Evolutionary conservation across 495 filamentous ascomycete species (phyloP), one percentile per base, ranked within the genome.

Genomic region (Lophium mytilinum): DNA sequence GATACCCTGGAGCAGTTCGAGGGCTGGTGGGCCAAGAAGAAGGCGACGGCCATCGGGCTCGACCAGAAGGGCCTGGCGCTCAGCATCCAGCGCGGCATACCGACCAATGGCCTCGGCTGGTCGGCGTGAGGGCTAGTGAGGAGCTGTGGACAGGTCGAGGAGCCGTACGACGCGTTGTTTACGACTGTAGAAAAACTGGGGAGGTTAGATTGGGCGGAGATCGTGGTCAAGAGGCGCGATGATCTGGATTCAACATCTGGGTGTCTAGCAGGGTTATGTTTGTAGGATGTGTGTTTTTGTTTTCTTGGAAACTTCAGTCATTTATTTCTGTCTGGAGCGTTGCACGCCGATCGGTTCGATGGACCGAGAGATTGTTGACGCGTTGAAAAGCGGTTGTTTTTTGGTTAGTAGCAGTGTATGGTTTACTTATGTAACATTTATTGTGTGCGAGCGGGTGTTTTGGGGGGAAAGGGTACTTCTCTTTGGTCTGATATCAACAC

Each of bases 81-180:
- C n/a, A 53, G 58, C 37, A 15, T n/a, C 17, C 39, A 37, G 18
- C 24, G 49, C 7, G 63, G 52, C 34, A 19, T 58, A n/a, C 11
- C 42, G n/a, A 11, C 37, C 9, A 56, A 17, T 21, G 54, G 58
- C 37, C 37, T 65, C 48, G 58, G 62, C 48, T 65, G 62, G 58
- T 54, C 53, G 37, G 37, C 61, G 53, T 61, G 51, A 47, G 46
- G 35, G 62, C 51, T 65, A 61, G 18, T 58, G 62, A 65, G 61
- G 61, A 47, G 18, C 17, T 19, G 51, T 39, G 33, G 37, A 43
- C 45, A 48, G 45, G 9, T 9, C 24, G 15, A 24, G 45, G 21
- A 24, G 45, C 18, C 18, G 33, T 1, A 18, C 9, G 15, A 48
- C 18, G 45, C 12, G 2, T 12, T 41, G 39, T 3, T 12, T 41